A percentile compares a stretch with the other conserved stretches of the same genome.
These are phyloP conservation scores for Pleurotus sapidus DNA, from an alignment of 768 basidiomycete species.

Conservation along the genomic window DNA sequence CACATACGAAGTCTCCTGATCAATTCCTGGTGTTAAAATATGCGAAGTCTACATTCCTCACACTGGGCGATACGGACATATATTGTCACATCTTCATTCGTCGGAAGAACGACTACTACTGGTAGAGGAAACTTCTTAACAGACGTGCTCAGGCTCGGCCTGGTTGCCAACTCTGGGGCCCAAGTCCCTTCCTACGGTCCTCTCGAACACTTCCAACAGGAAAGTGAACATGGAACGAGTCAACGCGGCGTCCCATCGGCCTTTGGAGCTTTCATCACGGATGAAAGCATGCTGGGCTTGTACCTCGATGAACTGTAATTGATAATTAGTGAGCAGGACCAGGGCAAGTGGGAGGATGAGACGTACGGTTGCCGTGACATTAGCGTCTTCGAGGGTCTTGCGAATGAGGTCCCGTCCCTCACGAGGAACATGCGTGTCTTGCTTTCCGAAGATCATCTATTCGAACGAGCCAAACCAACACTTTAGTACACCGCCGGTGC, in stretches of 20 bases:
- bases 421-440: conserved; percentile 95
- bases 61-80: not conserved
- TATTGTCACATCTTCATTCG: not conserved
- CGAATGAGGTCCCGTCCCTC: conserved; percentile 85
- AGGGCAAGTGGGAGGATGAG: not conserved
- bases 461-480: not conserved
- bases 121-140: conserved; percentile 33
- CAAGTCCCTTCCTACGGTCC: conserved; percentile 82
- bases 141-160: conserved; percentile 75
- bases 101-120: not conserved
- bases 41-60: not conserved
- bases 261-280: conserved; percentile 88
- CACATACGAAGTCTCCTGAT: too few species aligned
- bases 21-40: not conserved
- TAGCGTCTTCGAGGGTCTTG: conserved; percentile 76
- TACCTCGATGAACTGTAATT: conserved; percentile 81
- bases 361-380: conserved; percentile 67
- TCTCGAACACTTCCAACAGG: conserved; percentile 93
- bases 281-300: conserved; percentile 98
- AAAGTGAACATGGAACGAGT: conserved; percentile 75
- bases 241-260: conserved; percentile 93
- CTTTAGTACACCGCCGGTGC: too few species aligned
- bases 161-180: conserved; percentile 54
- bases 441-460: conserved; percentile 95
- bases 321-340: not conserved